Evolutionary conservation across 2,329 filamentous ascomycete genomes (phyloP).

Genomic region (Elsinoe arachidis): DNA sequence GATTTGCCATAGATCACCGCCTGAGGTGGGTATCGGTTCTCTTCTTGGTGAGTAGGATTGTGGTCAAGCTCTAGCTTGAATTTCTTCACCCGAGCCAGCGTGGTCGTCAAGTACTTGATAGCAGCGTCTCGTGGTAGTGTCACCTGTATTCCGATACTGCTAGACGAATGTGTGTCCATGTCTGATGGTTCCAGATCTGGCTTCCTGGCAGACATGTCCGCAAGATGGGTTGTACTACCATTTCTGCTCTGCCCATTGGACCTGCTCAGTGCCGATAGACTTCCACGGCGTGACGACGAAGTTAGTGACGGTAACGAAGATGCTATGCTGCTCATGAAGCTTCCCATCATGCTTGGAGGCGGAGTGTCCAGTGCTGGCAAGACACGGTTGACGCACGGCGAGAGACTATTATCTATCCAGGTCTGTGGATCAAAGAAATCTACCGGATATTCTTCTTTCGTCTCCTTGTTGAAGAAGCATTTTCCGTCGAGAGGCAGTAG

Average conservation of each 20-base stretch:
- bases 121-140: constrained; percentile 49
- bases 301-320: constrained; percentile 20
- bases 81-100: constrained; percentile 57
- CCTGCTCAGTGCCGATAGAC: not conserved
- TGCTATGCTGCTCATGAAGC: constrained; percentile 40
- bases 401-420: constrained; percentile 71
- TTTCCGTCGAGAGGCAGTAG: constrained; percentile 78
- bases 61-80: constrained; percentile 72
- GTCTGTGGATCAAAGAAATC: constrained; percentile 74
- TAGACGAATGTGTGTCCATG: constrained; percentile 12
- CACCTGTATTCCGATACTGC: constrained; percentile 31
- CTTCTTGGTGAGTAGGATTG: constrained; percentile 46
- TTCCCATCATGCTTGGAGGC: constrained; percentile 35
- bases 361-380: constrained; percentile 46
- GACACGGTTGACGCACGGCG: constrained; percentile 64
- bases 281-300: not conserved
- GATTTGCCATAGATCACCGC: constrained; percentile 80
- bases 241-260: constrained; percentile 19
- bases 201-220: constrained; percentile 10
- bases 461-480: constrained; percentile 78
- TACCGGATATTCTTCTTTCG: constrained; percentile 69
- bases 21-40: constrained; percentile 74
- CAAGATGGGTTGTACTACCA: constrained; percentile 18
- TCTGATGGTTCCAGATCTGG: constrained; percentile 14
- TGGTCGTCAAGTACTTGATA: constrained; percentile 63